Evolutionary conservation across 2,329 filamentous ascomycete genomes (phyloP).

Genomic region (Apiospora sp.): DNA sequence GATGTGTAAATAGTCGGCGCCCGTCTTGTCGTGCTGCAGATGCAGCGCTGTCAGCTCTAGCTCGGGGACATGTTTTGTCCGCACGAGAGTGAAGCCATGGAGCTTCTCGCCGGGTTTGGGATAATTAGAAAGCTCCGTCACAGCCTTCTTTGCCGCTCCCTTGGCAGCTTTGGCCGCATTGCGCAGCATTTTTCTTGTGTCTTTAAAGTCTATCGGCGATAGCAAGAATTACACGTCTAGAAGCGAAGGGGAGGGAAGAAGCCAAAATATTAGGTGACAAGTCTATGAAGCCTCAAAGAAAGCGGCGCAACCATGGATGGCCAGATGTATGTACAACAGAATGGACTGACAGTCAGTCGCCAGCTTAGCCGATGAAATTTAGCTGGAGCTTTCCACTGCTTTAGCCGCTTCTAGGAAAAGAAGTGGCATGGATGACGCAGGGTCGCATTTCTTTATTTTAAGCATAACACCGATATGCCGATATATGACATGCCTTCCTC

Average conservation of each 20-base stretch:
- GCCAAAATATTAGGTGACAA: background rate
- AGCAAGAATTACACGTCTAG: background rate
- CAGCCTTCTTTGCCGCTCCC: conserved; percentile 63
- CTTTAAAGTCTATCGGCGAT: conserved; percentile 9
- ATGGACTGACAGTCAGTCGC: background rate
- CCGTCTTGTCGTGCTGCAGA: conserved; percentile 92
- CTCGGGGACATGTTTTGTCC: conserved; percentile 92
- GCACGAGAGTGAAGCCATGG: conserved; percentile 90
- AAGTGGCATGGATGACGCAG: conserved; percentile 23
- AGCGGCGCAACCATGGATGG: background rate
- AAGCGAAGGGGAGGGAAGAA: background rate
- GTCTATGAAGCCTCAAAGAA: conserved; percentile 1
- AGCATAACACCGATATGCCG: conserved; percentile 23
- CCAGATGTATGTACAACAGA: background rate
- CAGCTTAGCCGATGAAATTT: conserved; percentile 19
- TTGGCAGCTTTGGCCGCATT: conserved; percentile 61
- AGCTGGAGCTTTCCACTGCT: conserved; percentile 16
- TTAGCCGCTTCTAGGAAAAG: conserved; percentile 6
- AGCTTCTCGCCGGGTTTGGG: conserved; percentile 85
- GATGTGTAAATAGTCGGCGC: conserved; percentile 94
- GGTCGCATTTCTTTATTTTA: conserved; percentile 16
- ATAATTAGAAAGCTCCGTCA: conserved; percentile 78
- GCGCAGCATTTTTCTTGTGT: conserved; percentile 29
- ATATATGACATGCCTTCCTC: conserved; percentile 6
- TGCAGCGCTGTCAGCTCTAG: conserved; percentile 91